Evolutionary conservation across 139 green algal genomes (phyloP), one percentile per base, ranked within the genome.

Genomic region (Chlamydomonas sphaeroides): DNA sequence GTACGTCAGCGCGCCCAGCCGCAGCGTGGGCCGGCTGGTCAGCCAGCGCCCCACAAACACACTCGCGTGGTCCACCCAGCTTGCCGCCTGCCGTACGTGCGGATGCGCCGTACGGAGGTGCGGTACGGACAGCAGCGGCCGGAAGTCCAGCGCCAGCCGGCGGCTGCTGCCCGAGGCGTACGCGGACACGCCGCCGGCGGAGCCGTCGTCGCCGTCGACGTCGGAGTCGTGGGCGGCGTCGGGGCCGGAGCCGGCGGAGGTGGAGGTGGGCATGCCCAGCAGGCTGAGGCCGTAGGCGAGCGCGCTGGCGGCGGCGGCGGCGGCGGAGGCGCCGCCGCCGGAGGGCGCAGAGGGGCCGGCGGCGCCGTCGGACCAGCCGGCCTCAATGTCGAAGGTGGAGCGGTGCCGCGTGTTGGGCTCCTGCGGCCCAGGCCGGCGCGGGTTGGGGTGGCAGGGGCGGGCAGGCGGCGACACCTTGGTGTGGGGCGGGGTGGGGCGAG

Each of bases 1-100:
- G 32, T 82, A 82, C 42, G 62, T 72, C 59, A 82, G 62, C 75
- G 75, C 75, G 26, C 75, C 75, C 41, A 82, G 62, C 5, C 75
- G 75, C 42, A 82, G 61, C 45, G 75, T 82, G 61, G 75, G 75
- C 8, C 42, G 32, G 62, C 75, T 72, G 23, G 75, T 82, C 3
- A 82, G 45, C 75, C 61, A 72, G 25, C 62, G 75, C 15, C 75
- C 62, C 11, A 41, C 62, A 8, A 65, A 51, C 33, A 82, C 75
- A 25, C n/a, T 53, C 21, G 42, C 62, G 57, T 65, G 62, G 59
- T 82, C 75, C 20, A 82, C n/a, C n/a, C 56, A 72, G 17, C 62
- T 73, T 42, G 65, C 49, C 33, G 75, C 75, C 45, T 82, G 75
- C 33, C 75, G 75, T 28, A 82, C 61, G 42, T 72, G 62, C n/a